Conservation (phyloP, 2,329 filamentous ascomycete species). For the Claviceps spartinae region DNA sequence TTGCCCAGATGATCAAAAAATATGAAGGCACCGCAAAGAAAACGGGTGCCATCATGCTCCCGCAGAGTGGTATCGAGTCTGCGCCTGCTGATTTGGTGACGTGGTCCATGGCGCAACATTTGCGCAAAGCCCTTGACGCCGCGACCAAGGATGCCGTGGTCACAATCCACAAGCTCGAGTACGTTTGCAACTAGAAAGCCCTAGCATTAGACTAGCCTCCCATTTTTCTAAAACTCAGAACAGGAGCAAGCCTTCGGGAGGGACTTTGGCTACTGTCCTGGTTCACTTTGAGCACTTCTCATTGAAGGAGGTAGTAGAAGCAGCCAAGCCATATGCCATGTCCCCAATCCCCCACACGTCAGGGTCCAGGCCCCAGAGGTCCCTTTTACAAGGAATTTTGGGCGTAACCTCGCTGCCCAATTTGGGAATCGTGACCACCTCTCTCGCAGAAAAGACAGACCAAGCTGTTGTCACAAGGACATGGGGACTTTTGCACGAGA, state of each 20-base stretch:
- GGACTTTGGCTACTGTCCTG: constrained; percentile 55
- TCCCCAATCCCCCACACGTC: constrained; percentile 39
- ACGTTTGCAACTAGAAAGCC: constrained; percentile 6
- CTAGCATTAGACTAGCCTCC: background rate
- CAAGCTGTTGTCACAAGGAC: constrained; percentile 42
- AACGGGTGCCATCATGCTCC: constrained; percentile 45
- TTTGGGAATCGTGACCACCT: constrained; percentile 43
- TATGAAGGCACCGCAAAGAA: constrained; percentile 39
- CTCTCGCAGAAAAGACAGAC: constrained; percentile 35
- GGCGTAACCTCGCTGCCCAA: constrained; percentile 35
- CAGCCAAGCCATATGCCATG: constrained; percentile 38
- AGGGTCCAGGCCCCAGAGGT: constrained; percentile 14
- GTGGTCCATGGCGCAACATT: constrained; percentile 36
- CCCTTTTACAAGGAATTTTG: constrained; percentile 31
- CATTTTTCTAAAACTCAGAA: background rate
- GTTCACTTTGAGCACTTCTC: constrained; percentile 40
- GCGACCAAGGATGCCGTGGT: constrained; percentile 41
- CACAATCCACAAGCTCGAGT: constrained; percentile 30
- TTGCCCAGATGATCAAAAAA: constrained; percentile 44
- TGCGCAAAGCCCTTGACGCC: constrained; percentile 35
- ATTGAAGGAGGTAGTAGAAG: constrained; percentile 30
- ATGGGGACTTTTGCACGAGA: constrained; percentile 45
- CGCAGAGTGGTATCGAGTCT: constrained; percentile 49
- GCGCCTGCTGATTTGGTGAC: constrained; percentile 46
- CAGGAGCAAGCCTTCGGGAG: constrained; percentile 40